These are phyloP conservation scores for Zygnema cylindricum DNA, from an alignment of 139 green algal genomes.

Conservation along the genomic window DNA sequence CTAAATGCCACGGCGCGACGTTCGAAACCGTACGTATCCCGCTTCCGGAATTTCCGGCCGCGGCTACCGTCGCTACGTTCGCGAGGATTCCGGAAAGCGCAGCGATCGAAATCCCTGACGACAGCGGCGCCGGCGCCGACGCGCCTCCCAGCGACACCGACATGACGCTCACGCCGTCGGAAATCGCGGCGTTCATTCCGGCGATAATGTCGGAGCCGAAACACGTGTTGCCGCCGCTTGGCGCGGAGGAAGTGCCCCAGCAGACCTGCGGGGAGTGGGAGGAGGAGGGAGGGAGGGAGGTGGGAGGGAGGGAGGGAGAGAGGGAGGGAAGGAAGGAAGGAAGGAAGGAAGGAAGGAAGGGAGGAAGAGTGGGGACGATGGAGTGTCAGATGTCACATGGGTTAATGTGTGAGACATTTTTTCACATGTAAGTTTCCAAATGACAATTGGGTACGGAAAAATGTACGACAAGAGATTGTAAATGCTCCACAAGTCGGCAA, in stretches of 20 bases:
- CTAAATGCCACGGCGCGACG: neutral
- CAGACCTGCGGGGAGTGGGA: conserved; percentile 22
- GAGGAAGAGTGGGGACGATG: neutral
- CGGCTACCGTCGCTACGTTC: neutral
- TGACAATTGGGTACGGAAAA: neutral
- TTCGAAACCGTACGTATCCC: neutral
- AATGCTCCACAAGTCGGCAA: too few species aligned
- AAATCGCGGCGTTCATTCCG: neutral
- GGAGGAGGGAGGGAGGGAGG: too few species aligned
- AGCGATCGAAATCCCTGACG: neutral
- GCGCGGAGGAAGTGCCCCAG: neutral
- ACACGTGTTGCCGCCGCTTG: neutral
- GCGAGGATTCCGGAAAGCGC: neutral
- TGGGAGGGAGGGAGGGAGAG: neutral
- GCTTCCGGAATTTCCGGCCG: neutral
- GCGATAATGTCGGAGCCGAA: conserved; percentile 9
- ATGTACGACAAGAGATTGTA: neutral
- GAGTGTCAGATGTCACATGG: neutral
- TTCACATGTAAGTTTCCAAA: neutral
- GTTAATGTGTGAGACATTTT: neutral
- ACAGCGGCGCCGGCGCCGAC: neutral
- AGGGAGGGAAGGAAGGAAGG: too few species aligned
- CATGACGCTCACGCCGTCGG: neutral
- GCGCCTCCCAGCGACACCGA: neutral
- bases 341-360: neutral